A percentile compares a stretch with the other conserved stretches of the same genome.
Conservation (phyloP, 2,329 filamentous ascomycete species). For the Ophiobolus disseminans region DNA sequence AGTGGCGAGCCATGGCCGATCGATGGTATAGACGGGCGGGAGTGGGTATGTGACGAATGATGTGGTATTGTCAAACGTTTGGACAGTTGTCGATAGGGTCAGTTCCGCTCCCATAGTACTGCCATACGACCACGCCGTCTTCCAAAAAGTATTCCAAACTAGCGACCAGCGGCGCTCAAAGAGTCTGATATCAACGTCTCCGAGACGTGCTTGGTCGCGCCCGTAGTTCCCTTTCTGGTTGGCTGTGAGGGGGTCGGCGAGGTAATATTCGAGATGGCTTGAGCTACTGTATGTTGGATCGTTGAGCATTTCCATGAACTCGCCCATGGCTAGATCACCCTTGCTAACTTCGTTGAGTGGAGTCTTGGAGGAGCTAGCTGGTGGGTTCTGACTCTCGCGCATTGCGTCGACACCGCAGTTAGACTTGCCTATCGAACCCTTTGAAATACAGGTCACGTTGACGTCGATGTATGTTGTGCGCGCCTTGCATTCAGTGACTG, state of each 20-base stretch:
- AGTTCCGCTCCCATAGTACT: neutral
- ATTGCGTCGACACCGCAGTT: conserved; percentile 8
- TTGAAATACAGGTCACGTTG: conserved; percentile 6
- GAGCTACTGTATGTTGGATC: neutral
- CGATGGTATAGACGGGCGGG: conserved; percentile 3
- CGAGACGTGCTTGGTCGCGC: neutral
- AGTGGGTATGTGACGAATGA: neutral
- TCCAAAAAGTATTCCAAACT: conserved; percentile 14
- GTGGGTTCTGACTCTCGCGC: neutral
- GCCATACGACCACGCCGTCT: neutral
- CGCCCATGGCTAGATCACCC: too few relatives aligned
- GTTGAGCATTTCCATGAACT: neutral
- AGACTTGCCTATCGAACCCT: conserved; percentile 2
- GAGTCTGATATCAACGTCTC: conserved; percentile 1
- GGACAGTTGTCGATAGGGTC: neutral
- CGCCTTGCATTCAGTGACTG: neutral
- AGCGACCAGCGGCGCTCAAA: conserved; percentile 7
- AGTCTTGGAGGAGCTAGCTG: neutral
- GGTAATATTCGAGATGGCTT: neutral
- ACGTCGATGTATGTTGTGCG: conserved; percentile 7
- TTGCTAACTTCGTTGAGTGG: neutral
- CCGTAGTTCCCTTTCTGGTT: neutral
- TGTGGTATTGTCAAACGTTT: too few relatives aligned
- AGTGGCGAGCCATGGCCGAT: conserved; percentile 1
- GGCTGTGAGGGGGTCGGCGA: neutral